Evolutionary conservation across 208 protist species (phyloP).

Genomic region (Leishmania tropica): DNA sequence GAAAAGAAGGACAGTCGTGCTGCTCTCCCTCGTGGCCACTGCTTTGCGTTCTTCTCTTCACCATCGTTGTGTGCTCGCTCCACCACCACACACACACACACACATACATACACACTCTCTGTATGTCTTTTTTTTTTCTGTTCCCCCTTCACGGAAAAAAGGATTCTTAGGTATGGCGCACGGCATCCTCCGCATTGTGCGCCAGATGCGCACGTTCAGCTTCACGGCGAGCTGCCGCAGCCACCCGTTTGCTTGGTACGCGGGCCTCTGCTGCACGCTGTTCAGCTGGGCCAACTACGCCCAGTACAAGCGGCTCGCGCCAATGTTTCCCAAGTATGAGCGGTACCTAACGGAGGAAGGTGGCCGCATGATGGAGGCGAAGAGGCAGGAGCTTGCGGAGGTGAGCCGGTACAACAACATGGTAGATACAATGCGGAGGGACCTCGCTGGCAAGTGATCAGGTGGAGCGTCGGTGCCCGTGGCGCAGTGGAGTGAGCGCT

Average conservation of each 20-base stretch:
- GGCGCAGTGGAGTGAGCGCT: not conserved
- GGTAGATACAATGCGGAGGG: slow-evolving; percentile 71
- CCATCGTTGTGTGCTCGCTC: not conserved
- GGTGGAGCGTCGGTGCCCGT: not conserved
- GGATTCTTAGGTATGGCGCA: slow-evolving; percentile 11
- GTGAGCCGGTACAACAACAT: slow-evolving; percentile 82
- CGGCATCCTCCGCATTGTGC: slow-evolving; percentile 32
- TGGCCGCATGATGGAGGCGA: slow-evolving; percentile 69
- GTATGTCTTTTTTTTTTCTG: not conserved
- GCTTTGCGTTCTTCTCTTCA: not conserved
- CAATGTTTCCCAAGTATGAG: slow-evolving; percentile 76
- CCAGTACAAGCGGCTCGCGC: slow-evolving; percentile 69
- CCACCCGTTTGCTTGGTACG: slow-evolving; percentile 66
- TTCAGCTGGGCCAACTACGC: slow-evolving; percentile 74
- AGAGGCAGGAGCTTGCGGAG: slow-evolving; percentile 77
- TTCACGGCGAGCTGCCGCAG: slow-evolving; percentile 54
- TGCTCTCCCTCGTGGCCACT: not conserved
- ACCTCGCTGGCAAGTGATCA: slow-evolving; percentile 36
- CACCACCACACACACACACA: not conserved
- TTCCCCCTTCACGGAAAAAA: not conserved
- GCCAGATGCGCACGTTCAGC: slow-evolving; percentile 58
- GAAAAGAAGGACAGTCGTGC: not conserved
- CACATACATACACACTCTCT: not conserved
- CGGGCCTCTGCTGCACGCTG: slow-evolving; percentile 44
- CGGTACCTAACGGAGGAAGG: slow-evolving; percentile 60